These are phyloP conservation scores for Ustilago lituana DNA, from an alignment of 1,284 basidiomycete species.

Conservation along the genomic window DNA sequence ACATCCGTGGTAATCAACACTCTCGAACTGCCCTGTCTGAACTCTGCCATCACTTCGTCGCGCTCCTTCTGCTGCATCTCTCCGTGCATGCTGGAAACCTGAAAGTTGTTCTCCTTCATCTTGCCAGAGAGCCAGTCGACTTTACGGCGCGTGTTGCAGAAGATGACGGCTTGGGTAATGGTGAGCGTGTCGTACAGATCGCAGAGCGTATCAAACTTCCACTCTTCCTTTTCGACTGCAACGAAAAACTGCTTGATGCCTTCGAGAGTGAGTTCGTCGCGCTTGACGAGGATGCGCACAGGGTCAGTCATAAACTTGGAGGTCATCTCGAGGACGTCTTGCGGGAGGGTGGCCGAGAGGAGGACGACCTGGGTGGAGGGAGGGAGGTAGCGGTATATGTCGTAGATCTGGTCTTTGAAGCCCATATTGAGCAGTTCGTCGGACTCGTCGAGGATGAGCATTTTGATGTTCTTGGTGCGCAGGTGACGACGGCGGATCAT, in stretches of 20 bases:
- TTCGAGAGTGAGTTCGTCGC: slow-evolving; percentile 98
- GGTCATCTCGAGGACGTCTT: slow-evolving; percentile 99
- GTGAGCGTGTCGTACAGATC: slow-evolving; percentile 96
- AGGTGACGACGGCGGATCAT: slow-evolving; percentile 97
- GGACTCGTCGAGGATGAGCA: slow-evolving; percentile 97
- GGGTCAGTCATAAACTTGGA: slow-evolving; percentile 99
- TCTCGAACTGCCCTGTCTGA: slow-evolving; percentile 81
- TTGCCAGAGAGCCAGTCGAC: slow-evolving; percentile 99
- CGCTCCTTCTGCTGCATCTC: slow-evolving; percentile 99
- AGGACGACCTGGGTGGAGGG: slow-evolving; percentile 98
- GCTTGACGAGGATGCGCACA: slow-evolving; percentile 97
- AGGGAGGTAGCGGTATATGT: slow-evolving; percentile 97
- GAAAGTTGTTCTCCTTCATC: slow-evolving; percentile 77
- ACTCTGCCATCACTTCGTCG: slow-evolving; percentile 98
- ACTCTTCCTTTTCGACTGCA: slow-evolving; percentile 99
- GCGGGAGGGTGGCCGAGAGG: slow-evolving; percentile 92
- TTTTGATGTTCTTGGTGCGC: slow-evolving; percentile 98
- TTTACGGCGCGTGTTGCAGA: slow-evolving; percentile 98
- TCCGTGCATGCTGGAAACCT: slow-evolving; percentile 74
- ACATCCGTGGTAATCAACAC: slow-evolving; percentile 75
- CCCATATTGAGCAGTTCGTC: slow-evolving; percentile 98
- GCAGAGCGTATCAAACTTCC: slow-evolving; percentile 99
- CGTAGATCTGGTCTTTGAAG: slow-evolving; percentile 99
- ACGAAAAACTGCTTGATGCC: slow-evolving; percentile 99
- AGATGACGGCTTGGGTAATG: slow-evolving; percentile 99